These are phyloP conservation scores for Termitomyces sp. DNA, from an alignment of 768 basidiomycete species.

Conservation along the genomic window DNA sequence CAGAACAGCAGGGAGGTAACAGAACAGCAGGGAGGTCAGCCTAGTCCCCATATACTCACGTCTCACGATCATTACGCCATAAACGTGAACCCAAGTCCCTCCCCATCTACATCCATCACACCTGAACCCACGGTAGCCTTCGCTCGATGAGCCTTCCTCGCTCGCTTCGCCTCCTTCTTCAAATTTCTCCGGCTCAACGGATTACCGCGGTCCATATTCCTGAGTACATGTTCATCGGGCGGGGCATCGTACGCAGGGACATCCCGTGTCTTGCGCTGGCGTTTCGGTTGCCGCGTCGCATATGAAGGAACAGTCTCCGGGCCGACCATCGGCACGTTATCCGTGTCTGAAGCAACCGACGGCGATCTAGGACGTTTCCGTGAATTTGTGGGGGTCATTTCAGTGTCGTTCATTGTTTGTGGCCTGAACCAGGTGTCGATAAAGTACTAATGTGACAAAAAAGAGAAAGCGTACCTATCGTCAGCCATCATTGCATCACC, in stretches of 20 bases:
- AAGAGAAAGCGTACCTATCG: constrained; percentile 27
- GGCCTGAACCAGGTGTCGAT: constrained; percentile 14
- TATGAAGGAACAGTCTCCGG: constrained; percentile 16
- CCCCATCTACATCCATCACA: constrained; percentile 47
- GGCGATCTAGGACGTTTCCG: constrained; percentile 38
- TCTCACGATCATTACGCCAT: constrained; percentile 33
- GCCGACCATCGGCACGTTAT: constrained; percentile 10
- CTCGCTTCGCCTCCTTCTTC: constrained; percentile 64
- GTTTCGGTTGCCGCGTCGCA: constrained; percentile 49
- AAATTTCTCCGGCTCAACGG: constrained; percentile 52
- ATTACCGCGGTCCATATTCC: constrained; percentile 49
- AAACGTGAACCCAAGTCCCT: constrained; percentile 43
- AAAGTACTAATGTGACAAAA: not conserved
- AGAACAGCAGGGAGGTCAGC: too few relatives aligned
- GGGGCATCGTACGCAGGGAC: constrained; percentile 49
- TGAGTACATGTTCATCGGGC: constrained; percentile 41
- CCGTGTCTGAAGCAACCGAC: constrained; percentile 15
- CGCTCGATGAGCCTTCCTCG: constrained; percentile 46
- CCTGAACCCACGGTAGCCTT: constrained; percentile 16
- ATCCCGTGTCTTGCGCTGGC: constrained; percentile 54
- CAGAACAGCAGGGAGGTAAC: too few relatives aligned
- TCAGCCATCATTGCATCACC: constrained; percentile 32
- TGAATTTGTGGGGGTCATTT: constrained; percentile 25
- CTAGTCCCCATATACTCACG: not conserved
- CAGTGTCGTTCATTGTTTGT: constrained; percentile 33